phyloP scores from a whole-genome alignment of 345 rosid species.

The Corchorus olitorius region DNA sequence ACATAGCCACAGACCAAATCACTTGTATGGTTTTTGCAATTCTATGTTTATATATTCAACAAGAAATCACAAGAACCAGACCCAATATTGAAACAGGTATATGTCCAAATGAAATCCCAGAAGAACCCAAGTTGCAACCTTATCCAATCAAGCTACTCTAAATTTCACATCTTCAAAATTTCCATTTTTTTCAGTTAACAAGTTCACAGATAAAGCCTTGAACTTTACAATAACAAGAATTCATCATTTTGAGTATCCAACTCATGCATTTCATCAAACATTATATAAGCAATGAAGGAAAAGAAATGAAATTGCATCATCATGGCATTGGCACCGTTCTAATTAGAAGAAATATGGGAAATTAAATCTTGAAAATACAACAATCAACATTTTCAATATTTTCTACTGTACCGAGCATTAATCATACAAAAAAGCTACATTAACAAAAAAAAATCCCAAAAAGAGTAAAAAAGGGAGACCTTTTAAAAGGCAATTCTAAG shows the following conservation, averaged over 20 bases:
- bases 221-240: background rate
- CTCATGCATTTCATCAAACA: background rate
- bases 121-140: background rate
- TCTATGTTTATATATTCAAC: background rate
- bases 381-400: background rate
- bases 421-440: background rate
- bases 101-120: background rate
- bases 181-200: background rate
- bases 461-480: background rate
- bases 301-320: too few species aligned
- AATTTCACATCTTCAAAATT: background rate
- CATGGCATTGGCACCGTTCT: background rate
- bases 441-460: background rate
- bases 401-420: constrained; percentile 13
- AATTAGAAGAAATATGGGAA: background rate
- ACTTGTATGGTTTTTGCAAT: too few species aligned
- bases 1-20: too few species aligned
- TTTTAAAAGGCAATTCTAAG: constrained; percentile 26
- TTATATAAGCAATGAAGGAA: background rate
- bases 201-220: background rate
- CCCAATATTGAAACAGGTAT: background rate
- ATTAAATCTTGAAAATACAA: background rate
- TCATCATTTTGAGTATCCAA: background rate
- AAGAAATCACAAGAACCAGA: background rate
- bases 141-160: background rate